These are phyloP conservation scores for Ophiostoma sp. DNA, from an alignment of 2,329 filamentous ascomycete species.

Conservation along the genomic window DNA sequence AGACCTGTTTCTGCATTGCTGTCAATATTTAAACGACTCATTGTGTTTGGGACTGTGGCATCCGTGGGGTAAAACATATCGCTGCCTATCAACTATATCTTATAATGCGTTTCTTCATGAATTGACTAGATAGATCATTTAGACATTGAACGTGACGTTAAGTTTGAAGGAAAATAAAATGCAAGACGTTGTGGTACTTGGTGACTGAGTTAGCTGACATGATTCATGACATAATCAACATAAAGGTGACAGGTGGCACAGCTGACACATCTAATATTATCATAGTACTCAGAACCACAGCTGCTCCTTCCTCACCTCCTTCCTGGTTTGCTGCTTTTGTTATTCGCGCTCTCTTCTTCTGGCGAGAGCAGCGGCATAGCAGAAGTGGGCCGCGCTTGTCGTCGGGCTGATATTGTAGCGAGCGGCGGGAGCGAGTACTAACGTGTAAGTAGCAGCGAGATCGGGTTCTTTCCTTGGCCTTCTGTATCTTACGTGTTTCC, in stretches of 20 bases:
- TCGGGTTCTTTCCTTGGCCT: conserved; percentile 6
- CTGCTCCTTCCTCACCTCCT: not conserved
- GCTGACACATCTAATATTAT: not conserved
- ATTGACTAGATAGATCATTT: not conserved
- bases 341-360: not conserved
- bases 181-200: not conserved
- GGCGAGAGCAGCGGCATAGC: not conserved
- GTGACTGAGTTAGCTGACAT: not conserved
- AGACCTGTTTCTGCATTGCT: not conserved
- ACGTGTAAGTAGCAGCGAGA: conserved; percentile 18
- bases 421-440: conserved; percentile 15
- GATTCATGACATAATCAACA: conserved; percentile 1
- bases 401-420: conserved; percentile 24
- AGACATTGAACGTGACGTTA: not conserved
- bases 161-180: too few relatives aligned
- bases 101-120: not conserved
- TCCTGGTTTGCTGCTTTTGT: not conserved
- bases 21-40: not conserved
- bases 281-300: not conserved
- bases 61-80: not conserved
- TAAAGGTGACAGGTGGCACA: not conserved
- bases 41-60: not conserved
- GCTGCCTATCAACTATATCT: not conserved
- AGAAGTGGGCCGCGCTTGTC: conserved; percentile 21
- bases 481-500: not conserved